Conservation (phyloP, 2,329 filamentous ascomycete species). For the Zelopaecilomyces penicillatus region DNA sequence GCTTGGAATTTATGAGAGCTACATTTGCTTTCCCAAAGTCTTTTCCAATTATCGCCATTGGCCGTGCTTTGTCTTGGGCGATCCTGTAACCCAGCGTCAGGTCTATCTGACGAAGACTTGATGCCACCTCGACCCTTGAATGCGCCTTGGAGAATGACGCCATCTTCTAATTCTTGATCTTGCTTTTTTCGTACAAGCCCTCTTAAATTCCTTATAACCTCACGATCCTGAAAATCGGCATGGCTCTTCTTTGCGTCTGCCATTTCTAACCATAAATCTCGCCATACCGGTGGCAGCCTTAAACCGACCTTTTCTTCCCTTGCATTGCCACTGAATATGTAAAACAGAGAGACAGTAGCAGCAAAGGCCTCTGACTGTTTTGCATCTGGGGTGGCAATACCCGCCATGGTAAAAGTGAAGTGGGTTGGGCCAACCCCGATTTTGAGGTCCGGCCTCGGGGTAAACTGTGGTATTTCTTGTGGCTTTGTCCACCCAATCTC, state of each 20-base stretch:
- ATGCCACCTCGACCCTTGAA: constrained; percentile 55
- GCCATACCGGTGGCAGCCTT: constrained; percentile 70
- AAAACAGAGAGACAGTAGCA: constrained; percentile 73
- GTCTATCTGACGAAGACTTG: constrained; percentile 38
- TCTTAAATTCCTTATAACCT: constrained; percentile 58
- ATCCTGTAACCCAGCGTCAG: constrained; percentile 41
- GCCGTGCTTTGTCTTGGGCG: constrained; percentile 29
- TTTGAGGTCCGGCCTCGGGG: constrained; percentile 33
- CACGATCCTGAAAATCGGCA: constrained; percentile 62
- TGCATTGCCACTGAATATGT: constrained; percentile 64
- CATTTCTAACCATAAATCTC: constrained; percentile 78
- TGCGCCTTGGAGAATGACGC: constrained; percentile 67
- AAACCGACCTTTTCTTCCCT: constrained; percentile 83
- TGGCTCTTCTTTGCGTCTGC: constrained; percentile 60
- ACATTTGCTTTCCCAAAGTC: constrained; percentile 52
- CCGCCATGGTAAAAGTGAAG: constrained; percentile 64
- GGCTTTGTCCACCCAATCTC: constrained; percentile 71
- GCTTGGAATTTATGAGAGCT: constrained; percentile 56
- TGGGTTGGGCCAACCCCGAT: constrained; percentile 38
- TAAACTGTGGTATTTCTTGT: constrained; percentile 41
- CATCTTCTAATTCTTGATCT: constrained; percentile 63
- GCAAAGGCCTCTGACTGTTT: constrained; percentile 84
- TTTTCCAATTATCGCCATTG: constrained; percentile 43
- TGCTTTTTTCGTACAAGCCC: constrained; percentile 59
- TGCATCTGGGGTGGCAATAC: constrained; percentile 62